Evolutionary conservation across 441 rosid genomes (phyloP).

Genomic region (Adansonia grandidieri): DNA sequence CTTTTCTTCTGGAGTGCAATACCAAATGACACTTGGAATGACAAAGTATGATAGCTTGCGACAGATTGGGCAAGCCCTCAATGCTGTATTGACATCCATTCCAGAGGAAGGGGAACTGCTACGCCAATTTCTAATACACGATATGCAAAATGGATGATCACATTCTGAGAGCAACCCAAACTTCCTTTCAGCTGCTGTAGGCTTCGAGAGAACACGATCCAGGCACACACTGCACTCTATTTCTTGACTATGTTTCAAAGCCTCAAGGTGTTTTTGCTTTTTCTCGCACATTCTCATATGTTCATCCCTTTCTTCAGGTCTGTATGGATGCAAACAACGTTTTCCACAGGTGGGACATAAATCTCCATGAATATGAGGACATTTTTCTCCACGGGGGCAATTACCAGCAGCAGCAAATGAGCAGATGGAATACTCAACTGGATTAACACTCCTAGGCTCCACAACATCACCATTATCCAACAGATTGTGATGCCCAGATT

Average conservation of each 20-base stretch:
- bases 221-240: slow-evolving; percentile 72
- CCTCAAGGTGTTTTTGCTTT: slow-evolving; percentile 69
- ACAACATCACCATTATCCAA: slow-evolving; percentile 38
- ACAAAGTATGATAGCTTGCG: slow-evolving; percentile 91
- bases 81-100: slow-evolving; percentile 78
- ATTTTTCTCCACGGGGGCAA: slow-evolving; percentile 82
- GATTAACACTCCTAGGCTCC: slow-evolving; percentile 48
- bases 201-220: slow-evolving; percentile 85
- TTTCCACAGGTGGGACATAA: slow-evolving; percentile 84
- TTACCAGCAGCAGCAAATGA: slow-evolving; percentile 86
- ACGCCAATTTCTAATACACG: slow-evolving; percentile 98
- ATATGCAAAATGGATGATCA: slow-evolving; percentile 97
- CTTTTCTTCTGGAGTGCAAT: slow-evolving; percentile 79
- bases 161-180: slow-evolving; percentile 93
- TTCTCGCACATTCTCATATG: slow-evolving; percentile 72
- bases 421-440: slow-evolving; percentile 70
- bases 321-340: slow-evolving; percentile 87
- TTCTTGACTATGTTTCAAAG: slow-evolving; percentile 61
- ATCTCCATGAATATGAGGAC: slow-evolving; percentile 91
- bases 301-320: slow-evolving; percentile 80
- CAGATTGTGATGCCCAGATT: slow-evolving; percentile 38
- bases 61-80: slow-evolving; percentile 92
- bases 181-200: slow-evolving; percentile 86
- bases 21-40: slow-evolving; percentile 90
- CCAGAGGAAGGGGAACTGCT: slow-evolving; percentile 86